These are phyloP conservation scores for Hibiscus tridactylites DNA, from an alignment of 345 rosid genomes.

Conservation along the genomic window DNA sequence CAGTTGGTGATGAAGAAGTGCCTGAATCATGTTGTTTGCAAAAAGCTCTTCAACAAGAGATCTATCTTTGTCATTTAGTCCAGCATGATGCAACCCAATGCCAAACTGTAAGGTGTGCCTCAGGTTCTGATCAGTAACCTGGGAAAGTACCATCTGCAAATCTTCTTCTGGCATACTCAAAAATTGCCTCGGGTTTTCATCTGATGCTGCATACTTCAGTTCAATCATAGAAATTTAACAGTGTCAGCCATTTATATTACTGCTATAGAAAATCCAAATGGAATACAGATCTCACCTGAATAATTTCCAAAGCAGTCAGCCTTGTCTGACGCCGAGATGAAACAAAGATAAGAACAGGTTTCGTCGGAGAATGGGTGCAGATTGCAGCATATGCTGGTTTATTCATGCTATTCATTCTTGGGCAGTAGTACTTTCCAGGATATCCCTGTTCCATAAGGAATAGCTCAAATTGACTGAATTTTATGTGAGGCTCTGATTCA, in stretches of 20 bases:
- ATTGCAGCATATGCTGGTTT: constrained; percentile 99
- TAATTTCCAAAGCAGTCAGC: constrained; percentile 94
- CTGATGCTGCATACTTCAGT: constrained; percentile 84
- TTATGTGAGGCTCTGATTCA: background rate
- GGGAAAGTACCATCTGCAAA: constrained; percentile 91
- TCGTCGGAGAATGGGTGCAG: constrained; percentile 89
- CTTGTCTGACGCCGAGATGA: constrained; percentile 98
- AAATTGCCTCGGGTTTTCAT: constrained; percentile 89
- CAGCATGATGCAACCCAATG: constrained; percentile 95
- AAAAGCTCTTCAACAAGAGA: constrained; percentile 94
- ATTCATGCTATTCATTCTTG: constrained; percentile 97
- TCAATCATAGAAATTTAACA: constrained; percentile 13
- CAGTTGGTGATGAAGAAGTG: constrained; percentile 19
- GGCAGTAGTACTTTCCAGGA: constrained; percentile 91
- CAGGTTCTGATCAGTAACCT: constrained; percentile 85
- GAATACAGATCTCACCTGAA: constrained; percentile 54
- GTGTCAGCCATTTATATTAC: background rate
- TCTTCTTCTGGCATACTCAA: constrained; percentile 77
- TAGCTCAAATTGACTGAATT: background rate
- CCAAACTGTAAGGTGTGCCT: constrained; percentile 96
- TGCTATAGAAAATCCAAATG: background rate
- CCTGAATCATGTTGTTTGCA: constrained; percentile 96
- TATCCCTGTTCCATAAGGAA: constrained; percentile 57
- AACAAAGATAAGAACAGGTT: constrained; percentile 94
- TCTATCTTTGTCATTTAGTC: constrained; percentile 89